Conservation (phyloP, 208 protist genomes). For the Acanthamoeba rhysodes region DNA sequence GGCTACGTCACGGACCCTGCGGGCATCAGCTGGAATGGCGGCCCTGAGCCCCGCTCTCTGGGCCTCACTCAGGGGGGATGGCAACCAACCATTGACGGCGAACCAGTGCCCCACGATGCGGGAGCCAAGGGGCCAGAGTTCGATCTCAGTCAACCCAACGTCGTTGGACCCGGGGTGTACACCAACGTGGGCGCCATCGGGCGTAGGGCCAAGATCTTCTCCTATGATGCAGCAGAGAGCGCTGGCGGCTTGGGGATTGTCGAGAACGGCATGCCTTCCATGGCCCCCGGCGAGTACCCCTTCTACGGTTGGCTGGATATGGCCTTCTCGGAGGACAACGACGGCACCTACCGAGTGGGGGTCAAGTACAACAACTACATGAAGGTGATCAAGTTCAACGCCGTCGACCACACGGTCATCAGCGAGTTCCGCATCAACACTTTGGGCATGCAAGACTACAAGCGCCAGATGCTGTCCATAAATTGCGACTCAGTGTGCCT, state of each 20-base stretch:
- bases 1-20: too few relatives aligned
- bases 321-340: not conserved
- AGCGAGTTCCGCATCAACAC: constrained; percentile 23
- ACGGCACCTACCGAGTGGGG: not conserved
- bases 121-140: not conserved
- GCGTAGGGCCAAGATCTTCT: not conserved
- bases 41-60: too few relatives aligned
- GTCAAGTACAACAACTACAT: constrained; percentile 12
- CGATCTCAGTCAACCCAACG: not conserved
- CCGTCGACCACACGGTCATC: not conserved
- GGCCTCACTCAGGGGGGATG: too few relatives aligned
- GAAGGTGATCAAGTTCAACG: constrained; percentile 32
- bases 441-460: not conserved
- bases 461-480: not conserved
- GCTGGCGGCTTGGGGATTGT: not conserved
- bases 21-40: too few relatives aligned
- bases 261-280: not conserved
- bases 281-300: not conserved
- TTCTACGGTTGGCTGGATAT: not conserved
- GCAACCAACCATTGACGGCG: too few relatives aligned
- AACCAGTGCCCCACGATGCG: not conserved
- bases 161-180: not conserved
- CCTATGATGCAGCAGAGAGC: not conserved
- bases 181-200: not conserved
- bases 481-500: not conserved